Evolutionary conservation across 805 yeast genomes (phyloP), one percentile per base, ranked within the genome.

Genomic region (Alloascoidea hylecoeti): DNA sequence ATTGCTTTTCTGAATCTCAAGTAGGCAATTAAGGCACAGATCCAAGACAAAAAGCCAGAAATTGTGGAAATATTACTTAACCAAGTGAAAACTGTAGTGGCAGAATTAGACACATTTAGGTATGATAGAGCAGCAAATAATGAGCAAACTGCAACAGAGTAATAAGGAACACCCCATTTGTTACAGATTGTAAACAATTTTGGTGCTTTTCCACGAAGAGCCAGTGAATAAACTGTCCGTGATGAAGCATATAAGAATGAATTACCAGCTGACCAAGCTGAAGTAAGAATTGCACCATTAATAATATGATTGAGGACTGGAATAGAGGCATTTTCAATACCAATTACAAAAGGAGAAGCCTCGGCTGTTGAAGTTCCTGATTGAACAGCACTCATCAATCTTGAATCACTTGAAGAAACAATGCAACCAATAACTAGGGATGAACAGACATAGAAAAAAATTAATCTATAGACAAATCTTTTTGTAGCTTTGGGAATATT

Each of bases 261-360:
- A 53, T 83, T 83, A 39, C 94, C 95, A 2, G 94, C 86, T 23
- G 86, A 76, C 46, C 82, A 78, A 0, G 88, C 80, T 1, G 92
- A 70, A 3, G 82, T 64, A 39, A 85, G 64, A 39, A 85, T 66
- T 18, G 82, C 70, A 1, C 73, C 94, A 55, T 86, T 86, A 41
- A 86, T 84, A 42, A 85, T 66, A 49, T 78, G 72, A 19, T 94
- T 92, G 35, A 84, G 61, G 0, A 70, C 77, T 23, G 62, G 70
- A 38, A 85, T 78, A 1, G 72, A 68, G 39, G 65, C 66, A 36
- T 42, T 42, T 17, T 38, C 33, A 85, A 85, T 84, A 2, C 89
- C 89, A 48, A 85, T 73, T 37, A 82, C 92, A 49, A 78, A 83
- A 0, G 85, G 84, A 15, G 86, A 77, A 18, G 86, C 86, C 40